Base-by-base conservation (phyloP, 106 monocot genomes). In the Dioscorea zingiberensis region DNA sequence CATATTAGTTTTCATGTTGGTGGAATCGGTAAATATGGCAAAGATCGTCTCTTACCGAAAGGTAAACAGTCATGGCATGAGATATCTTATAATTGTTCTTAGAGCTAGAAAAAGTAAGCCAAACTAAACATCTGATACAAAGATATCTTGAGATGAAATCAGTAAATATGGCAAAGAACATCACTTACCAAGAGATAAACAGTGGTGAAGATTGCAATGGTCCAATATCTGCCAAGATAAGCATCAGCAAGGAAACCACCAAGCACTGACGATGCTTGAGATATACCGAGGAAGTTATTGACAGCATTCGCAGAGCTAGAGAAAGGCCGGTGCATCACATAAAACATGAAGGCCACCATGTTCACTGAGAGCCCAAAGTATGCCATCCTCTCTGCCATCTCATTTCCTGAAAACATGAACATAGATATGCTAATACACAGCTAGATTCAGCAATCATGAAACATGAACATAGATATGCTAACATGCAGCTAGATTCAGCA, bases 141-240 rank as follows among this genome's bases (percentile, higher is more conserved):
- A n/a, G n/a, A n/a, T n/a, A n/a, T n/a, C n/a, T n/a, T n/a, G n/a
- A n/a, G n/a, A n/a, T n/a, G n/a, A n/a, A n/a, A n/a, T n/a, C n/a
- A n/a, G n/a, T n/a, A n/a, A n/a, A n/a, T n/a, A n/a, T n/a, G n/a
- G n/a, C n/a, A 10, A 38, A 38, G 10, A 38, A 8, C 38, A 38
- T 6, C 4, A 6, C 78, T 67, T 74, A 93, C 93, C 55, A 84
- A 48, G 65, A 94, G 94, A 77, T 94, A 94, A 19, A 94, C 67
- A 32, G 90, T 94, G 2, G 94, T 80, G 73, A 94, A 94, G 59
- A 90, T 87, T 14, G 84, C 84, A 62, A 94, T 91, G 2, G 94
- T 94, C 94, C 94, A 94, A 75, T 94, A 94, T 79, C 94, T 77
- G 14, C 94, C 94, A 28, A 94, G 90, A 74, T 85, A 94, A 44